A percentile compares a stretch with the other conserved stretches of the same genome.
Conservation (phyloP, 306 rosid genomes). For the Cucumis sativus region Cucumber_9930_V3 NC_026660.2:25083001-25083500, state of each 20-base stretch:
- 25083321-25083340: slow-evolving; percentile 2
- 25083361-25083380: background rate
- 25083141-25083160: background rate
- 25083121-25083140: background rate
- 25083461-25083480: background rate
- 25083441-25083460: background rate
- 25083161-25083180: background rate
- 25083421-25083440: background rate
- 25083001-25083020: background rate
- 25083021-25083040: too few relatives aligned
- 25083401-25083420: slow-evolving; percentile 1
- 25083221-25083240: slow-evolving; percentile 1
- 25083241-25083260: background rate
- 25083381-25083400: background rate
- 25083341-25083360: background rate
- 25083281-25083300: background rate
- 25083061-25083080: background rate
- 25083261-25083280: background rate
- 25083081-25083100: background rate
- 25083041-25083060: too few relatives aligned
- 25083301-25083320: background rate
- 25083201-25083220: background rate
- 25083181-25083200: slow-evolving; percentile 5
- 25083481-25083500: background rate
- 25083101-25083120: slow-evolving; percentile 2